These are phyloP conservation scores for Aspergillus hiratsukae DNA, from an alignment of 2,329 filamentous ascomycete species.

Conservation along the genomic window DNA sequence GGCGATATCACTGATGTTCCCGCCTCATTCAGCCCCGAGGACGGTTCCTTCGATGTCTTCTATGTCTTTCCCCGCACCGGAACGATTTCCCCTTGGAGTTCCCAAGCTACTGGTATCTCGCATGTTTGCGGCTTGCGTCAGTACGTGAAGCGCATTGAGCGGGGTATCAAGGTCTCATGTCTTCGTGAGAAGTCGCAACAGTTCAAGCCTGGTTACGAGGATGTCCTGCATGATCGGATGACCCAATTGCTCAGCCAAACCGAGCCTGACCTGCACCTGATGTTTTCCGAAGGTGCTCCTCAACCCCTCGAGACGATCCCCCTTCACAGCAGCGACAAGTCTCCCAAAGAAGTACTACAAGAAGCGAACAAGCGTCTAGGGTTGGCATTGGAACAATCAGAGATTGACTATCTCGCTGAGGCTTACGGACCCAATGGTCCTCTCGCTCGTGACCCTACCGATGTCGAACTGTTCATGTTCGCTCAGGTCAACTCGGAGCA, in stretches of 20 bases:
- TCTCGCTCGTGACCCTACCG: constrained; percentile 63
- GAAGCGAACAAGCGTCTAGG: constrained; percentile 81
- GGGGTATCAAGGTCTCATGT: constrained; percentile 72
- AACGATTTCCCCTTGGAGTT: constrained; percentile 93
- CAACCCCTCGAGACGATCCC: constrained; percentile 69
- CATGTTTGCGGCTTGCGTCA: constrained; percentile 79
- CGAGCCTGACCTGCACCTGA: constrained; percentile 64
- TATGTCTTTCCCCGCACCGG: constrained; percentile 75
- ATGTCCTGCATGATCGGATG: constrained; percentile 89
- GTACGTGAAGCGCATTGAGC: constrained; percentile 74
- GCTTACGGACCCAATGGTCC: constrained; percentile 63
- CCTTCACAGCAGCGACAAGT: constrained; percentile 61
- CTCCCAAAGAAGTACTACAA: constrained; percentile 67
- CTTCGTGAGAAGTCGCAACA: constrained; percentile 53
- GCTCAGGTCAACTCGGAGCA: constrained; percentile 99
- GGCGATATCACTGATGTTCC: constrained; percentile 51
- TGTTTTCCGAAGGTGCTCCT: constrained; percentile 70
- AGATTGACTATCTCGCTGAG: constrained; percentile 92
- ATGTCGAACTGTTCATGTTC: constrained; percentile 99
- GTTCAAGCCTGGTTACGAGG: constrained; percentile 53
- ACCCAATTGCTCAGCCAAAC: constrained; percentile 71
- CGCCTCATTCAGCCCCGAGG: constrained; percentile 41
- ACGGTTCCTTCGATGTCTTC: constrained; percentile 54
- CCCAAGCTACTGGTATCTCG: constrained; percentile 89
- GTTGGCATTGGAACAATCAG: constrained; percentile 77